Conservation (phyloP, 1,139 yeast genomes). For the Nadsonia starkeyi-henricii region DNA sequence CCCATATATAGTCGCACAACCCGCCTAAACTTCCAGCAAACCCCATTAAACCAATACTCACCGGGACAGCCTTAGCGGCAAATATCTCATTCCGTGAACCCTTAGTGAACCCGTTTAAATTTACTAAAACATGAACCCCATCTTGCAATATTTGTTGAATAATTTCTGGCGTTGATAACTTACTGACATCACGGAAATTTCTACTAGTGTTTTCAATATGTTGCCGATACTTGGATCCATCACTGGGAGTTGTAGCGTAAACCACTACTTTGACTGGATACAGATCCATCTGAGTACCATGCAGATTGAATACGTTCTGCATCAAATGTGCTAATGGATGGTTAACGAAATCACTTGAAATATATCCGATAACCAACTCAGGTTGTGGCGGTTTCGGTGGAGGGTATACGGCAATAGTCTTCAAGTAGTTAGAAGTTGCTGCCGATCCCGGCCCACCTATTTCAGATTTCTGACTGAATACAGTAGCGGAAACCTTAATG, state of each 20-base stretch:
- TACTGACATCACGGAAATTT: slow-evolving; percentile 19
- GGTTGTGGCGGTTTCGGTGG: slow-evolving; percentile 21
- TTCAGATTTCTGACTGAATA: slow-evolving; percentile 11
- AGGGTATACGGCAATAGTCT: slow-evolving; percentile 19
- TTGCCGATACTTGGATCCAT: slow-evolving; percentile 18
- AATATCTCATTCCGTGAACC: slow-evolving; percentile 25
- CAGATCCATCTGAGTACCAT: slow-evolving; percentile 10
- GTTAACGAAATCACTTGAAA: slow-evolving; percentile 24
- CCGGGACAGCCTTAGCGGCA: slow-evolving; percentile 23
- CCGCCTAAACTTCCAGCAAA: slow-evolving; percentile 25
- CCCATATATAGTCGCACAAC: slow-evolving; percentile 20
- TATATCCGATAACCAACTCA: slow-evolving; percentile 19
- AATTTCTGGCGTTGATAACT: slow-evolving; percentile 16
- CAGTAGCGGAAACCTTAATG: slow-evolving; percentile 18
- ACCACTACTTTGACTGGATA: slow-evolving; percentile 17
- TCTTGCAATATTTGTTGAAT: slow-evolving; percentile 19
- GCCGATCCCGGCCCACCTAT: neutral
- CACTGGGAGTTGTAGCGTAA: slow-evolving; percentile 22
- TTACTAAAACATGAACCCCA: slow-evolving; percentile 22
- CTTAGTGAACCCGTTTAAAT: slow-evolving; percentile 24
- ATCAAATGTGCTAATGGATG: slow-evolving; percentile 25
- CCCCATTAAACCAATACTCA: slow-evolving; percentile 24
- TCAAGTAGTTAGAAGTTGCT: slow-evolving; percentile 12
- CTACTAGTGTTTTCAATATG: slow-evolving; percentile 19
- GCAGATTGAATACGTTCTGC: slow-evolving; percentile 25